Evolutionary conservation across 352 stramenopile genomes (phyloP), one percentile per base, ranked within the genome.

Genomic region (Aphanomyces cochlioides): DNA sequence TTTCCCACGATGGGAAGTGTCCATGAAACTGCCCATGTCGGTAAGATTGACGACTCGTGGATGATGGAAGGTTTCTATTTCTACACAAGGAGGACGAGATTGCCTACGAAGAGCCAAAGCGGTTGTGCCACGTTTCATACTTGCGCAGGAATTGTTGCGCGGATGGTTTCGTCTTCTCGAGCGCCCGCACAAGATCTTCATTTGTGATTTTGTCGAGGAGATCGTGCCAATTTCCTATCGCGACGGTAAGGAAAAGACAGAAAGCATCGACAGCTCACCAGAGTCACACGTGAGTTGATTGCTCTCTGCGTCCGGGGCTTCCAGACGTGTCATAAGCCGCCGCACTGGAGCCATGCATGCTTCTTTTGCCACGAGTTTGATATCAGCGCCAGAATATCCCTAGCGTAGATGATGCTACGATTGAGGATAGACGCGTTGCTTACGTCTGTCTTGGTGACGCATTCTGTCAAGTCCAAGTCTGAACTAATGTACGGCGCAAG

Each of bases 281-380:
- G 38, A 56, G 21, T 70, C 64, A 53, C 53, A 56, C 4, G n/a
- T 19, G 36, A 61, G 19, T 70, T 70, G 64, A 34, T 70, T 70
- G 64, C 21, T 63, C 3, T 7, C 54, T 2, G 47, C 48, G 8
- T 73, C 67, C 5, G 72, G 67, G 1, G 75, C 45, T 56, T 95
- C 87, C 1, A 95, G 66, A 37, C 82, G 79, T 7, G 72, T 69
- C 78, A 95, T 90, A 13, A 95, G 77, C 0, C 87, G 73, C 3
- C 87, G 74, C 10, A 95, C 85, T 0, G 87, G 87, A 19, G 82
- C 83, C 87, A 95, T 95, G 59, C 83, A 92, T 38, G 86, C 80
- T 72, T 95, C 87, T 74, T 95, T 95, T 5, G 87, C 80, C 3
- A 95, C 86, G 34, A 95, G 76, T 56, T 93, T 93, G 67, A 95